These are phyloP conservation scores for Carex scoparia DNA, from an alignment of 176 grass and related monocot genomes.

Conservation along the genomic window DNA sequence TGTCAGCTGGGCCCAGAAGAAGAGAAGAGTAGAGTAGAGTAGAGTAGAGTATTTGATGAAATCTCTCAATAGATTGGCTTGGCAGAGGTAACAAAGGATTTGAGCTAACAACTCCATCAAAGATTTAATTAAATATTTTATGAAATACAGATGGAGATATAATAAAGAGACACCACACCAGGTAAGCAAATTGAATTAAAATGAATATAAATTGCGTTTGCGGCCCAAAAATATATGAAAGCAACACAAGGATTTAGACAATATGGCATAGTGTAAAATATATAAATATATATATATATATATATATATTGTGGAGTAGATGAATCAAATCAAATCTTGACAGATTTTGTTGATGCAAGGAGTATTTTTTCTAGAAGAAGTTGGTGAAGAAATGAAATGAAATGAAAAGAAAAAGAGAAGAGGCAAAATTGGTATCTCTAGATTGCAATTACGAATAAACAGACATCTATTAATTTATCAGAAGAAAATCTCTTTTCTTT, in stretches of 20 bases:
- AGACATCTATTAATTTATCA: neutral
- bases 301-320: neutral
- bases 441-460: neutral
- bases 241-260: neutral
- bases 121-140: neutral
- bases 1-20: neutral
- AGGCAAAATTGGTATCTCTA: neutral
- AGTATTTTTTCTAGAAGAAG: neutral
- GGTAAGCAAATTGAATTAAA: constrained; percentile 10
- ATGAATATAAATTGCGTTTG: neutral
- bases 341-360: neutral
- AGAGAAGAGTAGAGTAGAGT: neutral
- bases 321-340: constrained; percentile 26
- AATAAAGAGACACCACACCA: neutral
- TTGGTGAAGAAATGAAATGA: neutral
- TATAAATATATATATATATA: neutral
- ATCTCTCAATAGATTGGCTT: constrained; percentile 20
- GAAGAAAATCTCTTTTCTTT: neutral
- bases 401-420: neutral
- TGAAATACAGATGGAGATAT: neutral
- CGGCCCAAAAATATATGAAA: neutral
- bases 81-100: constrained; percentile 15
- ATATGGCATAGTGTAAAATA: neutral
- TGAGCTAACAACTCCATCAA: constrained; percentile 27
- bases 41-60: constrained; percentile 11